These are phyloP conservation scores for Adiantum capillusveneris DNA, from an alignment of 75 land plant genomes.

Conservation along the genomic window DNA sequence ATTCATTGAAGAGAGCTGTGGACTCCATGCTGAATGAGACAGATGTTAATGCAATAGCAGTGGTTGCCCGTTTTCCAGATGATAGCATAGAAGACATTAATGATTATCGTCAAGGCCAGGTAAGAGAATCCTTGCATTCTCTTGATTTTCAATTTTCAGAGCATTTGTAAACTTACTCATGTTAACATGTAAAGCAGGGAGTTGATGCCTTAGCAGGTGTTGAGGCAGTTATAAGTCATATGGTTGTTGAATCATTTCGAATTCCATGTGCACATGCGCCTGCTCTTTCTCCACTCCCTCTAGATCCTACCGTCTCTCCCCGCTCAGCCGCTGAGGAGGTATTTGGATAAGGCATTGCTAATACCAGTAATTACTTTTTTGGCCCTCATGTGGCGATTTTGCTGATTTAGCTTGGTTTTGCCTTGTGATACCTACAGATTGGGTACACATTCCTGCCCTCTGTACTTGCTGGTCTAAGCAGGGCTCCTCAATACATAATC, in stretches of 20 bases:
- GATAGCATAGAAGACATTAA: constrained; percentile 60
- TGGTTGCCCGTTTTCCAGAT: constrained; percentile 92
- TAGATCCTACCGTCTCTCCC: constrained; percentile 50
- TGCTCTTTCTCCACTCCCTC: constrained; percentile 62
- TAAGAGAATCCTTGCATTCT: constrained; percentile 4
- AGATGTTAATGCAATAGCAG: constrained; percentile 76
- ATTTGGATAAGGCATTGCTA: background rate
- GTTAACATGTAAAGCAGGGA: constrained; percentile 42
- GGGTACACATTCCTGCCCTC: constrained; percentile 92
- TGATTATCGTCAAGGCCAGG: constrained; percentile 88
- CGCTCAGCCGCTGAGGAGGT: constrained; percentile 99
- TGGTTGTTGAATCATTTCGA: constrained; percentile 66
- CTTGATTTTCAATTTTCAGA: background rate
- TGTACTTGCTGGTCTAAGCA: constrained; percentile 89
- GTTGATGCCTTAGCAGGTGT: constrained; percentile 88
- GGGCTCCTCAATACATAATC: constrained; percentile 77
- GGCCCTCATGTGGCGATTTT: too few species aligned
- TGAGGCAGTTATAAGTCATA: constrained; percentile 95
- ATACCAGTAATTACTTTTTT: too few species aligned
- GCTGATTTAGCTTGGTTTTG: too few species aligned
- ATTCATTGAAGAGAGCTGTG: constrained; percentile 75
- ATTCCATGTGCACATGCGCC: constrained; percentile 99
- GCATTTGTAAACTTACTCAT: background rate
- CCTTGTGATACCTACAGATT: constrained; percentile 33
- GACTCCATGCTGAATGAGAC: constrained; percentile 36